Conservation (phyloP, 192 early-diverging fungal genomes). For the Gigaspora rosea region DNA sequence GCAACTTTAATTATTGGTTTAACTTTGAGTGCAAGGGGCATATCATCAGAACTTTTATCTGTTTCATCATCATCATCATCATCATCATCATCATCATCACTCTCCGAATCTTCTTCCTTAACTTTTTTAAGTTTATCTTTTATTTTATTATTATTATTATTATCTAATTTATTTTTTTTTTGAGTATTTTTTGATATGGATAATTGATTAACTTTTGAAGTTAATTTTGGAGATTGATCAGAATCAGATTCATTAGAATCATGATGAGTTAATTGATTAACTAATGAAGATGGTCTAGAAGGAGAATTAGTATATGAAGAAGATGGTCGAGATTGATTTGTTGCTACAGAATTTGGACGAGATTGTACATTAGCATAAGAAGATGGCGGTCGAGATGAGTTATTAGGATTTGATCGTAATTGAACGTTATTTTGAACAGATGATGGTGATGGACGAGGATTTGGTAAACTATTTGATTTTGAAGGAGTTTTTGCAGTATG, state of each 20-base stretch:
- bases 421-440: no score
- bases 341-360: not conserved
- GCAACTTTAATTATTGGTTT: conserved; percentile 21
- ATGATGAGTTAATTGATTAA: not conserved
- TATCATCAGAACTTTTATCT: conserved; percentile 5
- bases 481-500: not conserved
- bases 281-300: not conserved
- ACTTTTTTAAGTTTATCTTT: conserved; percentile 2
- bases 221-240: not conserved
- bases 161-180: not conserved
- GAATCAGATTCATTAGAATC: not conserved
- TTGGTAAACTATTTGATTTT: not conserved
- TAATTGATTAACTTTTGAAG: not conserved
- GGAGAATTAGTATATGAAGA: not conserved
- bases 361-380: not conserved
- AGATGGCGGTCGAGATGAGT: not conserved
- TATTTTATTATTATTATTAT: no score
- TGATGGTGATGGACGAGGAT: no score
- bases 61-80: conserved; percentile 33
- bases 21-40: conserved; percentile 3
- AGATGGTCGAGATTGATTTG: not conserved
- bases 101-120: conserved; percentile 16
- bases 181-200: not conserved
- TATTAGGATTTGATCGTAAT: not conserved
- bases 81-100: conserved; percentile 24